These are phyloP conservation scores for Craspedostauros australis DNA, from an alignment of 108 stramenopile species.

Conservation along the genomic window DNA sequence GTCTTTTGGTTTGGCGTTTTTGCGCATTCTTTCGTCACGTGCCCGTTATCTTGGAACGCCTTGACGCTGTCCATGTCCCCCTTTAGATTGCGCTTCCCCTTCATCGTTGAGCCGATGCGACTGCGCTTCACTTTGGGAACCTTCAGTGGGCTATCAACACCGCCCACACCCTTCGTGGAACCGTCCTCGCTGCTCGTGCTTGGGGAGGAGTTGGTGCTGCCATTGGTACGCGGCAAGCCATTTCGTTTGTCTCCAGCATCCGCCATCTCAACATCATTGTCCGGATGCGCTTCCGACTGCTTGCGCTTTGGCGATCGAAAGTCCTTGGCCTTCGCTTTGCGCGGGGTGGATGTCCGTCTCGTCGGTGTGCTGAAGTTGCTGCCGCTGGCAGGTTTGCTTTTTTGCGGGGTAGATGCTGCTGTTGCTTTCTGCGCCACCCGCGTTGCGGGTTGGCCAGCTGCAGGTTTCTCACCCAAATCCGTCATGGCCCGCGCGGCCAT, in stretches of 20 bases:
- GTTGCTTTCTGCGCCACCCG: background rate
- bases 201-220: too few species aligned
- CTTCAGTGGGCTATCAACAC: slow-evolving; percentile 17
- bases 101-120: slow-evolving; percentile 20
- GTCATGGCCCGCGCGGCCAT: slow-evolving; percentile 61
- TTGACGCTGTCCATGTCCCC: slow-evolving; percentile 1
- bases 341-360: slow-evolving; percentile 18
- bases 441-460: background rate
- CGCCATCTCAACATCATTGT: too few species aligned
- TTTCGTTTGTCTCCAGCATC: too few species aligned
- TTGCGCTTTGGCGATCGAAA: slow-evolving; percentile 35
- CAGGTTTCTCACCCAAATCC: slow-evolving; percentile 28
- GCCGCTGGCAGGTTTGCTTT: background rate
- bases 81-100: background rate
- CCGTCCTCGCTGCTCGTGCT: too few species aligned
- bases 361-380: background rate
- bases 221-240: too few species aligned
- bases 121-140: slow-evolving; percentile 17
- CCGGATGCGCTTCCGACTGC: too few species aligned
- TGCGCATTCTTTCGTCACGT: background rate
- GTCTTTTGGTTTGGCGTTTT: background rate
- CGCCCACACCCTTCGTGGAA: slow-evolving; percentile 11
- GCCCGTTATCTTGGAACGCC: background rate
- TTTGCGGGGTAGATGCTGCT: background rate
- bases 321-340: slow-evolving; percentile 7